A percentile compares a stretch with the other conserved stretches of the same genome.
These are phyloP conservation scores for Citrullus colocynthis DNA, from an alignment of 306 rosid species.

Conservation along the genomic window DNA sequence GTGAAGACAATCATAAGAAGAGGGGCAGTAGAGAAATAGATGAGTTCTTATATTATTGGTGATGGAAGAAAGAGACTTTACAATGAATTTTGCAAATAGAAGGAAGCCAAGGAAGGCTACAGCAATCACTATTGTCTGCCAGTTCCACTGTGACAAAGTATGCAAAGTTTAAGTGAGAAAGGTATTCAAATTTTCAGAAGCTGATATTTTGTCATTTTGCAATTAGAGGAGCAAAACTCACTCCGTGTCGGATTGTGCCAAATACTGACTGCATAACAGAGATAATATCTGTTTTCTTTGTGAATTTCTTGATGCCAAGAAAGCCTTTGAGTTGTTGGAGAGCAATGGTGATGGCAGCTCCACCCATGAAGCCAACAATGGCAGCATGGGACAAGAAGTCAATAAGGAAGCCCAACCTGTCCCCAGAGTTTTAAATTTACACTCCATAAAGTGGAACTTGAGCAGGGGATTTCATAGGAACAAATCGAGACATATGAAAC, in stretches of 20 bases:
- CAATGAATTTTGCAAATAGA: constrained; percentile 54
- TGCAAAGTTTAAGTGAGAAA: background rate
- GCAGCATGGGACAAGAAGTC: constrained; percentile 97
- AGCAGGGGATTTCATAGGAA: background rate
- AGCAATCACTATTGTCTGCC: constrained; percentile 79
- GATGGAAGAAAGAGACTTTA: constrained; percentile 21
- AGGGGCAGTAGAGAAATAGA: background rate
- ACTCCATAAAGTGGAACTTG: background rate
- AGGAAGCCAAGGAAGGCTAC: constrained; percentile 53
- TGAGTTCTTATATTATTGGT: background rate
- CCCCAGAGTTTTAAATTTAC: background rate
- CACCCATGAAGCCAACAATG: constrained; percentile 92
- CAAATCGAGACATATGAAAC: background rate
- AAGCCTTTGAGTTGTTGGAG: constrained; percentile 97
- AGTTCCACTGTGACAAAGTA: constrained; percentile 74
- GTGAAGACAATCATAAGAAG: constrained; percentile 12
- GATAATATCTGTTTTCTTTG: constrained; percentile 59
- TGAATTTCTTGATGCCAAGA: constrained; percentile 65
- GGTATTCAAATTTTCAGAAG: background rate
- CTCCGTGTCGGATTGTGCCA: constrained; percentile 61
- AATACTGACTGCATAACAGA: constrained; percentile 57
- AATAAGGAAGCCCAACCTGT: constrained; percentile 89
- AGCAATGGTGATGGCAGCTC: constrained; percentile 95
- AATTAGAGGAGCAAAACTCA: constrained; percentile 16
- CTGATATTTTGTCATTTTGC: background rate